phyloP scores from a whole-genome alignment of 495 filamentous ascomycete genomes.

The Cercophora newfieldiana region DNA sequence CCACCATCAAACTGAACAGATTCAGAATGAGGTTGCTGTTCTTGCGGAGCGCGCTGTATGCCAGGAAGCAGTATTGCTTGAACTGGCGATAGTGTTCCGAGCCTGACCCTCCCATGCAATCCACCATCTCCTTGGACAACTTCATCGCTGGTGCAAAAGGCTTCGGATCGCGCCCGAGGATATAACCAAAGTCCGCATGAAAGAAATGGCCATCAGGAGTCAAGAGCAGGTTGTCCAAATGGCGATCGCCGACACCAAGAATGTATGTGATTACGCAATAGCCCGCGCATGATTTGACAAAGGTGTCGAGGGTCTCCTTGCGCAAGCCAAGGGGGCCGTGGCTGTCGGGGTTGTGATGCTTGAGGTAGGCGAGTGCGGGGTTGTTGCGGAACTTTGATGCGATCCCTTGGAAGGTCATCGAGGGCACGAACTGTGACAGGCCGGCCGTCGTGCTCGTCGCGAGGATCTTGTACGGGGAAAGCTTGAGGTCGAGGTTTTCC shows the following conservation, averaged over 20 bases:
- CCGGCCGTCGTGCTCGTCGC: conserved; percentile 88
- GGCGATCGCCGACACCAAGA: conserved; percentile 94
- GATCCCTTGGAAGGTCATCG: conserved; percentile 76
- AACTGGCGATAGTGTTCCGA: conserved; percentile 82
- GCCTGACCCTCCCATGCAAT: conserved; percentile 88
- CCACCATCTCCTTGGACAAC: conserved; percentile 95
- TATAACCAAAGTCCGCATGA: conserved; percentile 97
- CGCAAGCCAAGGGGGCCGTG: conserved; percentile 80
- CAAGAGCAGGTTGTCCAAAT: conserved; percentile 93
- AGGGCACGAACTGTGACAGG: conserved; percentile 89
- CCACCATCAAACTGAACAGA: conserved; percentile 93
- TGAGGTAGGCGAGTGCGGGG: conserved; percentile 75
- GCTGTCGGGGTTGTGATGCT: conserved; percentile 86
- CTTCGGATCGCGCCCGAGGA: conserved; percentile 95
- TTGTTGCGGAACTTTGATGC: conserved; percentile 77
- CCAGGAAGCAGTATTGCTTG: conserved; percentile 93
- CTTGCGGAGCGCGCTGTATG: conserved; percentile 88
- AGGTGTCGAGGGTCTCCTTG: conserved; percentile 91
- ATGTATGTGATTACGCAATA: conserved; percentile 99
- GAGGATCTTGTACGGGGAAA: conserved; percentile 93
- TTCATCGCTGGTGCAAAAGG: conserved; percentile 97
- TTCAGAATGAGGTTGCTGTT: conserved; percentile 91
- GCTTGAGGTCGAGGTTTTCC: conserved; percentile 93
- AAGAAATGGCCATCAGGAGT: conserved; percentile 94
- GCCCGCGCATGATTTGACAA: conserved; percentile 91